Percentiles rank a stretch among this genome's conserved stretches.
Evolutionary conservation across 805 yeast species (phyloP).

Genomic region (Sungouiella thailandica): DNA sequence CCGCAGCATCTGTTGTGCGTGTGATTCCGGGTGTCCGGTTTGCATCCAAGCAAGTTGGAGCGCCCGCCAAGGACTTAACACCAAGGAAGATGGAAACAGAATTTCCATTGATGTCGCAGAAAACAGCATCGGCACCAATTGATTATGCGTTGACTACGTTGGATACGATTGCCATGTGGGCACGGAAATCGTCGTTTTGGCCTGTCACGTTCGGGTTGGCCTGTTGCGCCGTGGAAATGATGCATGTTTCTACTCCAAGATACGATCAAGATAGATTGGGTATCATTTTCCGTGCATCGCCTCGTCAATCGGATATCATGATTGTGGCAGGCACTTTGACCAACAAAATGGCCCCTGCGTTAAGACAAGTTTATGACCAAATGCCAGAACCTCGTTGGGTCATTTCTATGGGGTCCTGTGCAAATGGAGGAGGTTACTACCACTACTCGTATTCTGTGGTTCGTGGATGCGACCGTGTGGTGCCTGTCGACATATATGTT

Average conservation of each 20-base stretch:
- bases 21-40: slow-evolving; percentile 18
- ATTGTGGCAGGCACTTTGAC: slow-evolving; percentile 90
- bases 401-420: slow-evolving; percentile 90
- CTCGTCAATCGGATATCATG: slow-evolving; percentile 89
- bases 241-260: slow-evolving; percentile 88
- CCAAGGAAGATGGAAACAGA: slow-evolving; percentile 58
- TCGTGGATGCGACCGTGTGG: slow-evolving; percentile 83
- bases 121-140: slow-evolving; percentile 48
- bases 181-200: slow-evolving; percentile 88
- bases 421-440: slow-evolving; percentile 91
- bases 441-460: slow-evolving; percentile 87
- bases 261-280: slow-evolving; percentile 91
- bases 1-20: slow-evolving; percentile 16
- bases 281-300: slow-evolving; percentile 89
- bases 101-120: slow-evolving; percentile 65
- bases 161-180: slow-evolving; percentile 85
- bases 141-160: slow-evolving; percentile 80
- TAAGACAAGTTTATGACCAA: slow-evolving; percentile 89
- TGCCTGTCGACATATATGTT: slow-evolving; percentile 86
- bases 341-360: slow-evolving; percentile 90
- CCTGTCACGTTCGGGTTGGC: slow-evolving; percentile 90
- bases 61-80: slow-evolving; percentile 40
- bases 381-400: slow-evolving; percentile 96
- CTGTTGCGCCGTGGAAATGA: slow-evolving; percentile 93
- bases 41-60: slow-evolving; percentile 15